These are phyloP conservation scores for Candolleomyces aberdarensis DNA, from an alignment of 768 basidiomycete genomes.

Conservation along the genomic window DNA sequence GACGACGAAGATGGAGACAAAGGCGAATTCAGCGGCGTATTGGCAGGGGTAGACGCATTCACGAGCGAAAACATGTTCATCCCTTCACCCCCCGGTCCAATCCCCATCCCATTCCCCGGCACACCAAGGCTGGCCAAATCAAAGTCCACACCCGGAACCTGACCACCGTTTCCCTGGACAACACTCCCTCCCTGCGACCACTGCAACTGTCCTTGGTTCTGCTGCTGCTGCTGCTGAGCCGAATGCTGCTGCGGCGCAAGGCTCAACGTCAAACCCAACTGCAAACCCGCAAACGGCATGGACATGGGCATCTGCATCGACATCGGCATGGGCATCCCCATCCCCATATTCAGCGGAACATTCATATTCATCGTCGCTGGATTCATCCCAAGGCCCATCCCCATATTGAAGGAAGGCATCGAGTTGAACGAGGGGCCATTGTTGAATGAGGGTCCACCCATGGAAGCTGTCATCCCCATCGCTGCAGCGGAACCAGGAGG, in stretches of 20 bases:
- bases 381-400: constrained; percentile 4
- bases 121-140: neutral
- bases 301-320: constrained; percentile 5
- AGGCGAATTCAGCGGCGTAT: constrained; percentile 4
- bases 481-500: neutral
- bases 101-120: neutral
- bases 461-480: neutral
- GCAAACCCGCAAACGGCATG: constrained; percentile 4
- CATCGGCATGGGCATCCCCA: constrained; percentile 6
- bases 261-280: constrained; percentile 1
- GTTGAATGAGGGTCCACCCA: neutral
- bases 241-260: constrained; percentile 4
- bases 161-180: neutral
- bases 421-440: neutral
- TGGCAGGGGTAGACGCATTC: neutral
- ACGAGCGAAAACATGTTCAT: constrained; percentile 3
- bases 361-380: constrained; percentile 10
- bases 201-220: neutral
- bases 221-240: neutral
- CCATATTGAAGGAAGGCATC: constrained; percentile 5
- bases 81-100: neutral
- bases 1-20: neutral
- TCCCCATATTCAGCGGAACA: constrained; percentile 9
- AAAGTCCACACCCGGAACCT: neutral
- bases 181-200: neutral